phyloP scores from a whole-genome alignment of 176 grass and related monocot species.

The Juncus inflexus region DNA sequence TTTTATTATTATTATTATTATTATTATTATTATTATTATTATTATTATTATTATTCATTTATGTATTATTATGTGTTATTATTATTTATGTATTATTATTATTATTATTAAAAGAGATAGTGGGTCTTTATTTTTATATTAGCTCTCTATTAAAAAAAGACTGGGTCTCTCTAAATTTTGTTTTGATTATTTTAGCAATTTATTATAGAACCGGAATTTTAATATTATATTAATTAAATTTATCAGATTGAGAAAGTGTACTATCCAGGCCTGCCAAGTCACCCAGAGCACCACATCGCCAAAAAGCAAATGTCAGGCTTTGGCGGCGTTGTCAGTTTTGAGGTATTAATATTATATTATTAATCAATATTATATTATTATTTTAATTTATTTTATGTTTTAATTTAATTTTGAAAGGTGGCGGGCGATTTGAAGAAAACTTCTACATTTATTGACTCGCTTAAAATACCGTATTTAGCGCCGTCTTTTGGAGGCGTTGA shows the following conservation, averaged over 20 bases:
- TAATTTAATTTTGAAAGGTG: constrained; percentile 35
- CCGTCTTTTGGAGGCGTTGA: constrained; percentile 97
- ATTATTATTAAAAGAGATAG: too few species aligned
- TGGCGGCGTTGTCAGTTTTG: constrained; percentile 99
- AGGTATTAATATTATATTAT: constrained; percentile 37
- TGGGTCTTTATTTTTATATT: too few species aligned
- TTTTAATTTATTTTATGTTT: constrained; percentile 4
- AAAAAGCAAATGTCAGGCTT: constrained; percentile 98
- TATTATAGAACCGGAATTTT: background rate
- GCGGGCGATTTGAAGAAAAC: constrained; percentile 68
- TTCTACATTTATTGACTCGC: constrained; percentile 85
- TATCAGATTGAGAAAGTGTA: constrained; percentile 74
- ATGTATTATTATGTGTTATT: too few species aligned
- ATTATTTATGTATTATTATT: too few species aligned
- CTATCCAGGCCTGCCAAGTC: constrained; percentile 90
- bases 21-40: background rate
- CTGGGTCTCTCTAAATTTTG: background rate
- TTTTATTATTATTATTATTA: constrained; percentile 11
- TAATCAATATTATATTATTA: background rate
- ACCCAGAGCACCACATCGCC: constrained; percentile 97
- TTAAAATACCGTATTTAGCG: constrained; percentile 86
- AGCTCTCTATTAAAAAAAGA: too few species aligned
- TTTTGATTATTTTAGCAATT: background rate
- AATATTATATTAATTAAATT: constrained; percentile 8
- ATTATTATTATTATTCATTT: too few species aligned